These are phyloP conservation scores for Microbotryum intermedium DNA, from an alignment of 1,284 basidiomycete species.

Conservation along the genomic window DNA sequence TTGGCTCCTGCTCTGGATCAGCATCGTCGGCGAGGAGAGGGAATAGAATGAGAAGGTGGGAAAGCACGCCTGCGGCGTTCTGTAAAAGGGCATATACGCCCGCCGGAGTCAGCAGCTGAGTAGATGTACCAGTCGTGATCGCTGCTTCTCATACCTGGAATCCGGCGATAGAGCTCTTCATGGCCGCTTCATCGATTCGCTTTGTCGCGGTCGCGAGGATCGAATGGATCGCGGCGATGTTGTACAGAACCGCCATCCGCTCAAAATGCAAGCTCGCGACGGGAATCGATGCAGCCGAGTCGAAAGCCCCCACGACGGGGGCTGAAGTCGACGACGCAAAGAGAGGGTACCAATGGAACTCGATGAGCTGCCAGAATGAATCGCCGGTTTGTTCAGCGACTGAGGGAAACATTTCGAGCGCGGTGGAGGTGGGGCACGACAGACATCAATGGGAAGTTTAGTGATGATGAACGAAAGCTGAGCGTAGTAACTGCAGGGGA, in stretches of 20 bases:
- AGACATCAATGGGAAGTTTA: slow-evolving; percentile 61
- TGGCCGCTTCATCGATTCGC: slow-evolving; percentile 61
- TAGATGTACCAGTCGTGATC: background rate
- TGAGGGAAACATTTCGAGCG: background rate
- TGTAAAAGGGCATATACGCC: slow-evolving; percentile 35
- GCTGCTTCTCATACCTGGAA: slow-evolving; percentile 53
- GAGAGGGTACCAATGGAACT: slow-evolving; percentile 64
- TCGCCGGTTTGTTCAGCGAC: background rate
- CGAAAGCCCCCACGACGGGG: slow-evolving; percentile 38
- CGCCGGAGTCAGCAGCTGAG: background rate
- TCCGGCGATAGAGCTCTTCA: slow-evolving; percentile 57
- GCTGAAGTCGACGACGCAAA: slow-evolving; percentile 49
- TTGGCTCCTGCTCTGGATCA: slow-evolving; percentile 45
- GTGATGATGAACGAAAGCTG: slow-evolving; percentile 71
- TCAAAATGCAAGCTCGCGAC: slow-evolving; percentile 69
- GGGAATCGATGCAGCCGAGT: slow-evolving; percentile 38
- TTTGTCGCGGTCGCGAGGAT: slow-evolving; percentile 59
- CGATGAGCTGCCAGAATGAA: slow-evolving; percentile 54
- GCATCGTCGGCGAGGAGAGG: slow-evolving; percentile 40
- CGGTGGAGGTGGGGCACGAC: slow-evolving; percentile 33
- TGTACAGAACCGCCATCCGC: slow-evolving; percentile 66
- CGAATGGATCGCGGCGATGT: slow-evolving; percentile 71
- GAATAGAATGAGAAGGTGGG: slow-evolving; percentile 53
- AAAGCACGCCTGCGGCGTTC: slow-evolving; percentile 67
- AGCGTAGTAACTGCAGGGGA: slow-evolving; percentile 16